A percentile compares a stretch with the other conserved stretches of the same genome.
These are phyloP conservation scores for Alternaria tenuissima DNA, from an alignment of 2,329 filamentous ascomycete genomes.

Conservation along the genomic window DNA sequence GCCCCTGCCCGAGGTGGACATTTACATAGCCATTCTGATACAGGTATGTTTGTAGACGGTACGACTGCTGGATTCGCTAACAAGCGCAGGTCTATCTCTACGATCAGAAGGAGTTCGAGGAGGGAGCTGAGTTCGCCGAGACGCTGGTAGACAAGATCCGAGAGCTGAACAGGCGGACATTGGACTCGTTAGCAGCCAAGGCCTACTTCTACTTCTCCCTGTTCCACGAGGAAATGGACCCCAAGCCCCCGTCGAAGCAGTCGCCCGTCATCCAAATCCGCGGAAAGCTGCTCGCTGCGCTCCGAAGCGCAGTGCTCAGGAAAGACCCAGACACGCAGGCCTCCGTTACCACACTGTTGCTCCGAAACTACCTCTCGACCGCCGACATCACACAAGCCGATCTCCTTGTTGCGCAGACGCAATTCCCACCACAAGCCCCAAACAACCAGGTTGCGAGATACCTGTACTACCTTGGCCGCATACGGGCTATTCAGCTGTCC, in stretches of 20 bases:
- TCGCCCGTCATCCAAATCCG: slow-evolving; percentile 88
- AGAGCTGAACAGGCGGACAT: slow-evolving; percentile 86
- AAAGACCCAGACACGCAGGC: slow-evolving; percentile 99
- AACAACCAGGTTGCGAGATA: slow-evolving; percentile 99
- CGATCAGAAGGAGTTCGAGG: slow-evolving; percentile 81
- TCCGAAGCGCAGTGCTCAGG: slow-evolving; percentile 92
- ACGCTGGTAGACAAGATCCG: slow-evolving; percentile 86
- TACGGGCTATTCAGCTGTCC: slow-evolving; percentile 92
- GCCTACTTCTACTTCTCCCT: slow-evolving; percentile 98
- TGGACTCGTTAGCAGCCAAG: slow-evolving; percentile 92
- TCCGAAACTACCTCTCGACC: slow-evolving; percentile 94
- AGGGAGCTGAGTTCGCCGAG: slow-evolving; percentile 84
- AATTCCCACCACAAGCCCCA: slow-evolving; percentile 91
- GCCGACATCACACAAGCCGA: slow-evolving; percentile 98
- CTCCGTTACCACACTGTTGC: slow-evolving; percentile 90
- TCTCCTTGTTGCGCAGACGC: slow-evolving; percentile 91
- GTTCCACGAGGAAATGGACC: slow-evolving; percentile 90
- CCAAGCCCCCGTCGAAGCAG: slow-evolving; percentile 85
- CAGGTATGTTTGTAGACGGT: slow-evolving; percentile 42
- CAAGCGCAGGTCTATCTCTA: slow-evolving; percentile 79
- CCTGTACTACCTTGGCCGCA: slow-evolving; percentile 95
- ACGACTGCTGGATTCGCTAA: slow-evolving; percentile 19
- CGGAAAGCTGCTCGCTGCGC: slow-evolving; percentile 82
- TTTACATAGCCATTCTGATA: slow-evolving; percentile 82
- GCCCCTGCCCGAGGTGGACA: slow-evolving; percentile 83